Evolutionary conservation across 164 flowering plant genomes (phyloP).

Genomic region (Paratinospora sagittata): DNA sequence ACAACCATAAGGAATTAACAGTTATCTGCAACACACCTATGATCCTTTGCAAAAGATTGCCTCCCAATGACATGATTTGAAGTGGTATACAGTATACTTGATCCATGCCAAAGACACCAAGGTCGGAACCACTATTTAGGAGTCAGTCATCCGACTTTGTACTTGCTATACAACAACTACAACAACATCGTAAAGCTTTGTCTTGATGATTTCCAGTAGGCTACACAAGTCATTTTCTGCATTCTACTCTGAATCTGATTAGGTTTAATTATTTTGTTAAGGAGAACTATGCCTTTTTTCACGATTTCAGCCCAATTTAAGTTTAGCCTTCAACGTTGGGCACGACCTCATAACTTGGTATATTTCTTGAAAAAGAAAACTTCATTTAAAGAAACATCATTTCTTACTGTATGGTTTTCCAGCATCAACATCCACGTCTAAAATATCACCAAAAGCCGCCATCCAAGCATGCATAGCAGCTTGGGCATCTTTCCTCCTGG

Average conservation of each 20-base stretch:
- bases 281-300: not conserved
- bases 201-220: no score
- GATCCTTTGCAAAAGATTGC: not conserved
- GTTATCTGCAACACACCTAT: not conserved
- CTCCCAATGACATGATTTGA: no score
- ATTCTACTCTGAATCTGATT: no score
- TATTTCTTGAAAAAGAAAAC: not conserved
- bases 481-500: slow-evolving; percentile 41
- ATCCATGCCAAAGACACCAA: no score
- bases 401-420: slow-evolving; percentile 1
- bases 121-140: no score
- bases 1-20: not conserved
- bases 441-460: slow-evolving; percentile 41
- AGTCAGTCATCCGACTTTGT: no score
- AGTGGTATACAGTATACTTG: no score
- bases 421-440: slow-evolving; percentile 25
- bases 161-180: no score
- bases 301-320: not conserved
- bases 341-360: slow-evolving; percentile 2
- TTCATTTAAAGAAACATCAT: not conserved
- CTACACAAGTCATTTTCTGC: no score
- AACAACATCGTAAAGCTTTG: not conserved
- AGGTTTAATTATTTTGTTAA: not conserved
- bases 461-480: slow-evolving; percentile 57
- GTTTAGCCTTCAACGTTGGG: not conserved